Evolutionary conservation across 331 rosid species (phyloP).

Genomic region (Quercus tomentella): DNA sequence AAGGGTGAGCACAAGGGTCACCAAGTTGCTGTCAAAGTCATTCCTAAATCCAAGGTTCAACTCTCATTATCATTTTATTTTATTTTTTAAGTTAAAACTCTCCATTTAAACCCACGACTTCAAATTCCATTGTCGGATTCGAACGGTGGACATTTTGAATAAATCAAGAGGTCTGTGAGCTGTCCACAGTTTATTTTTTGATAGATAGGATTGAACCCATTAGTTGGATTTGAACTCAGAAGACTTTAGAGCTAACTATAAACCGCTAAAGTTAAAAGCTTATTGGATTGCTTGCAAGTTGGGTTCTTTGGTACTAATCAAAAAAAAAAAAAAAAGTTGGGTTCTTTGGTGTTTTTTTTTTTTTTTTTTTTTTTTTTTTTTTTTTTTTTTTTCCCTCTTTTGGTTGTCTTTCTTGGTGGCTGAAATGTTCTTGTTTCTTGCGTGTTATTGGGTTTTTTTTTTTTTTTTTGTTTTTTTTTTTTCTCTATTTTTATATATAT

Average conservation of each 20-base stretch:
- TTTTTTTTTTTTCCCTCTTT: background rate
- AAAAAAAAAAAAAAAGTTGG: background rate
- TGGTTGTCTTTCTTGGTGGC: conserved; percentile 2
- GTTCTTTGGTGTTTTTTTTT: background rate
- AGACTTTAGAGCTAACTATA: too few relatives aligned
- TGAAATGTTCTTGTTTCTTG: background rate
- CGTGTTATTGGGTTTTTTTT: too few relatives aligned
- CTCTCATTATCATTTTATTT: background rate
- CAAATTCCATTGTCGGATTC: too few relatives aligned
- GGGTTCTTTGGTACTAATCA: background rate
- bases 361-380: background rate
- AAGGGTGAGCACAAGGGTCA: conserved; percentile 92
- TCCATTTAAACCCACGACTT: too few relatives aligned
- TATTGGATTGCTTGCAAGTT: background rate
- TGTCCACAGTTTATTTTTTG: too few relatives aligned
- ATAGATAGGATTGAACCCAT: too few relatives aligned
- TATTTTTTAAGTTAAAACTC: too few relatives aligned
- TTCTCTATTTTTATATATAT: background rate
- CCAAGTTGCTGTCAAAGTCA: conserved; percentile 91
- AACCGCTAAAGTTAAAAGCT: too few relatives aligned
- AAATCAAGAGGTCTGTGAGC: too few relatives aligned
- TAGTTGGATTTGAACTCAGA: too few relatives aligned
- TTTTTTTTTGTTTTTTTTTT: background rate
- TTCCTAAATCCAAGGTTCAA: conserved; percentile 89
- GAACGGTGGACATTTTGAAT: too few relatives aligned